A percentile compares a stretch with the other conserved stretches of the same genome.
Evolutionary conservation across 345 rosid species (phyloP).

Genomic region (Pugionium dolabratum): DNA sequence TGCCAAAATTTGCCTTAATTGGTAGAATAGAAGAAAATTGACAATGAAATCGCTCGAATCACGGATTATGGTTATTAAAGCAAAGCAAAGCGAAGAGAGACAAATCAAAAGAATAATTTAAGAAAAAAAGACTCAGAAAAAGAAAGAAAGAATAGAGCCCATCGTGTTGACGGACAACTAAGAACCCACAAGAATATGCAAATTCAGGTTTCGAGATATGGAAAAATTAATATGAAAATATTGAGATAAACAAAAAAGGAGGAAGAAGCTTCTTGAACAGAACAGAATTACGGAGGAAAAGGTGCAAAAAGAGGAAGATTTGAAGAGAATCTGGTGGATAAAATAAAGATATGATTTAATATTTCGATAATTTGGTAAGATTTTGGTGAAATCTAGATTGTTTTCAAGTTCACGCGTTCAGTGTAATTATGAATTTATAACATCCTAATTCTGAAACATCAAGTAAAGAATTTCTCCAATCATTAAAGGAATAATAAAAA

Average conservation of each 20-base stretch:
- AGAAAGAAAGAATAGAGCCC: not conserved
- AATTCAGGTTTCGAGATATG: conserved; percentile 11
- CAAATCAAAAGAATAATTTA: not conserved
- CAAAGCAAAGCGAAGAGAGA: not conserved
- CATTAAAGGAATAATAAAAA: not conserved
- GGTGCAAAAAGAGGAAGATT: conserved; percentile 12
- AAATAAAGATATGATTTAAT: conserved; percentile 10
- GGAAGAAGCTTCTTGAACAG: conserved; percentile 26
- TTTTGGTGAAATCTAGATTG: conserved; percentile 9
- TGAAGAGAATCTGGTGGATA: conserved; percentile 28
- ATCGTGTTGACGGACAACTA: conserved; percentile 35
- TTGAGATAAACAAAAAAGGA: not conserved
- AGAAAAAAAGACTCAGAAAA: no score
- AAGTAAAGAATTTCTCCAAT: not conserved
- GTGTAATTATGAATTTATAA: conserved; percentile 18
- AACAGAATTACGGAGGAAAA: conserved; percentile 32
- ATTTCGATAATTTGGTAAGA: not conserved
- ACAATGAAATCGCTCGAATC: not conserved
- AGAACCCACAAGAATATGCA: conserved; percentile 31
- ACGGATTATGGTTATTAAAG: not conserved
- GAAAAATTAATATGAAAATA: conserved; percentile 17
- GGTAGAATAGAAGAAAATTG: not conserved
- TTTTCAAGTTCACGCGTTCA: conserved; percentile 23
- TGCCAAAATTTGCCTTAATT: no score
- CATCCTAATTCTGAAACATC: not conserved